Percentiles rank a stretch among this genome's conserved stretches.
Evolutionary conservation across 2,329 filamentous ascomycete species (phyloP).

Genomic region (Exophiala sp.): DNA sequence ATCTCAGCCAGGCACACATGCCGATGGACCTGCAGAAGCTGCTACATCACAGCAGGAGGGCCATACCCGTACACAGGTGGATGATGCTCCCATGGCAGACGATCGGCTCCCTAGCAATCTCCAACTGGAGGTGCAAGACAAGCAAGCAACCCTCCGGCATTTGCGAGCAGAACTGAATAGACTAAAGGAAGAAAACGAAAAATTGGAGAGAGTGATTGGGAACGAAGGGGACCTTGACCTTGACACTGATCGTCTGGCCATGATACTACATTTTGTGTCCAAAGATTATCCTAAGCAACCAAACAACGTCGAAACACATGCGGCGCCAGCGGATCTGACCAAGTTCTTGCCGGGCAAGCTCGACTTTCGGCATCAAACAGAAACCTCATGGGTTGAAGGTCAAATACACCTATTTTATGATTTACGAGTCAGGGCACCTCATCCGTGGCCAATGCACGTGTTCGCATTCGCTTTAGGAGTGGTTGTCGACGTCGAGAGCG

Average conservation of each 20-base stretch:
- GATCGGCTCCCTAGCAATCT: background rate
- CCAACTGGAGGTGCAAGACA: constrained; percentile 4
- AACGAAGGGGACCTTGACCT: constrained; percentile 8
- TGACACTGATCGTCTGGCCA: constrained; percentile 3
- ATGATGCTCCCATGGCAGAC: too few relatives aligned
- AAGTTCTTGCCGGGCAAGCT: constrained; percentile 28
- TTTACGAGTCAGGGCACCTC: constrained; percentile 19
- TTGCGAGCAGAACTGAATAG: constrained; percentile 9
- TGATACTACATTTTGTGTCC: background rate
- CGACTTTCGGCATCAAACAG: constrained; percentile 12
- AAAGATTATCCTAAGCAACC: background rate
- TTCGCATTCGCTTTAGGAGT: constrained; percentile 20
- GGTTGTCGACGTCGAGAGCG: constrained; percentile 17
- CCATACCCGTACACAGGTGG: too few relatives aligned
- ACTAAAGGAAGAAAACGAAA: constrained; percentile 5
- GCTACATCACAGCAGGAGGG: too few relatives aligned
- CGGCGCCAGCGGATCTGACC: constrained; percentile 12
- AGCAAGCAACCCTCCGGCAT: constrained; percentile 6
- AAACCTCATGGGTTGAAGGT: background rate
- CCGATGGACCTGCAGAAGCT: too few relatives aligned
- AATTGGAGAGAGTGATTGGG: constrained; percentile 12
- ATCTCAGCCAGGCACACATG: too few relatives aligned
- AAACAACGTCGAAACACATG: background rate
- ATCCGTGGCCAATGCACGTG: constrained; percentile 22
- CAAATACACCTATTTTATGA: background rate